Evolutionary conservation across 1,284 basidiomycete genomes (phyloP).

Genomic region (Peniophora sp.): DNA sequence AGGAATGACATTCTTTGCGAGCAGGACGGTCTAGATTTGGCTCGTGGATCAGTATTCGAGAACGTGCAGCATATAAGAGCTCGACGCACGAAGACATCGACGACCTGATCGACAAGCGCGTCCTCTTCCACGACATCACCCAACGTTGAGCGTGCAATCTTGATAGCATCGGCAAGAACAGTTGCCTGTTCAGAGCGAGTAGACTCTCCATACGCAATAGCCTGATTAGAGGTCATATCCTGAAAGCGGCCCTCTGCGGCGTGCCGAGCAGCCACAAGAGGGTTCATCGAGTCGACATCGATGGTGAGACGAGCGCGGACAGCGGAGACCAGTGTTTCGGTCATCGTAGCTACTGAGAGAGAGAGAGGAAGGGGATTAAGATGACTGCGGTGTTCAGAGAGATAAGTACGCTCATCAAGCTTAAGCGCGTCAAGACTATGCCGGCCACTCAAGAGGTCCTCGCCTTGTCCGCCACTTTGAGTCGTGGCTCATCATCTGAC

Average conservation of each 20-base stretch:
- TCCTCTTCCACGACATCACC: constrained; percentile 18
- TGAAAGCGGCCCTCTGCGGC: constrained; percentile 25
- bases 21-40: constrained; percentile 31
- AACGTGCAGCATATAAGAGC: not conserved
- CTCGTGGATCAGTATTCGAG: too few species aligned
- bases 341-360: too few species aligned
- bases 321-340: constrained; percentile 18
- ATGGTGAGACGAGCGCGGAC: constrained; percentile 28
- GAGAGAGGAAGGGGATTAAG: too few species aligned
- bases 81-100: constrained; percentile 32
- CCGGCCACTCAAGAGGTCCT: too few species aligned
- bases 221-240: constrained; percentile 49
- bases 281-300: constrained; percentile 47
- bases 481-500: too few species aligned
- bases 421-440: too few species aligned
- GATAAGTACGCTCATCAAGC: too few species aligned
- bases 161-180: constrained; percentile 28
- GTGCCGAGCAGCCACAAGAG: constrained; percentile 30
- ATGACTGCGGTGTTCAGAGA: constrained; percentile 5
- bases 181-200: constrained; percentile 23
- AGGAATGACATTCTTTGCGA: constrained; percentile 37
- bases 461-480: too few species aligned
- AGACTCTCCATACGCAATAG: constrained; percentile 32
- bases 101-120: constrained; percentile 24
- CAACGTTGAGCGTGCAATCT: constrained; percentile 17